Evolutionary conservation across 176 grass and related monocot species (phyloP).

Genomic region (Leersia perrieri): DNA sequence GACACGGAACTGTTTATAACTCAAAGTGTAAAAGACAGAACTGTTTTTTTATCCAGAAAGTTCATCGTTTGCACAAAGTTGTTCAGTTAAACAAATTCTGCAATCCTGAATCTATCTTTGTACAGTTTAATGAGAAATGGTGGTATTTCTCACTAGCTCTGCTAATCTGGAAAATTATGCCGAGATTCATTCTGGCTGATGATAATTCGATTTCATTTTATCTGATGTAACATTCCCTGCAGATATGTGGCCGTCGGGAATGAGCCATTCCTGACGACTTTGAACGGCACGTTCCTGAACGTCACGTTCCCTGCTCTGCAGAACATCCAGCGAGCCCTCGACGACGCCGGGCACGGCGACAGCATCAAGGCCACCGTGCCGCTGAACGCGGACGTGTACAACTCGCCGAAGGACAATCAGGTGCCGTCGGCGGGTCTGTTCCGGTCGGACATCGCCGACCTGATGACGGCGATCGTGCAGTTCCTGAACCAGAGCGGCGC

Average conservation of each 20-base stretch:
- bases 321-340: constrained; percentile 75
- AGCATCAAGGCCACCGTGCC: constrained; percentile 69
- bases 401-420: not conserved
- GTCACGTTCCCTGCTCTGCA: constrained; percentile 70
- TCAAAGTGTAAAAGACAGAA: not conserved
- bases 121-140: not conserved
- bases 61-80: not conserved
- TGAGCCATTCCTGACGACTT: constrained; percentile 70
- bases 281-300: constrained; percentile 73
- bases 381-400: constrained; percentile 81
- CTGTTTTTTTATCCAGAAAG: not conserved
- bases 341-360: constrained; percentile 62
- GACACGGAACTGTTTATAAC: not conserved
- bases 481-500: constrained; percentile 71
- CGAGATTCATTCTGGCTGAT: not conserved
- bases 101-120: not conserved
- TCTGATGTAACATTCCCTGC: not conserved
- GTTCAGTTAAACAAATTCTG: not conserved
- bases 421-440: constrained; percentile 67
- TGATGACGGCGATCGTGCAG: constrained; percentile 73
- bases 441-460: constrained; percentile 40
- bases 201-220: not conserved
- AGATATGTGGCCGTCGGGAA: constrained; percentile 94
- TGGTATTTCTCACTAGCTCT: not conserved
- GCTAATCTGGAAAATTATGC: not conserved